Evolutionary conservation across 2,329 filamentous ascomycete species (phyloP), one percentile per base, ranked within the genome.

Genomic region (Pseudocercospora vitis): DNA sequence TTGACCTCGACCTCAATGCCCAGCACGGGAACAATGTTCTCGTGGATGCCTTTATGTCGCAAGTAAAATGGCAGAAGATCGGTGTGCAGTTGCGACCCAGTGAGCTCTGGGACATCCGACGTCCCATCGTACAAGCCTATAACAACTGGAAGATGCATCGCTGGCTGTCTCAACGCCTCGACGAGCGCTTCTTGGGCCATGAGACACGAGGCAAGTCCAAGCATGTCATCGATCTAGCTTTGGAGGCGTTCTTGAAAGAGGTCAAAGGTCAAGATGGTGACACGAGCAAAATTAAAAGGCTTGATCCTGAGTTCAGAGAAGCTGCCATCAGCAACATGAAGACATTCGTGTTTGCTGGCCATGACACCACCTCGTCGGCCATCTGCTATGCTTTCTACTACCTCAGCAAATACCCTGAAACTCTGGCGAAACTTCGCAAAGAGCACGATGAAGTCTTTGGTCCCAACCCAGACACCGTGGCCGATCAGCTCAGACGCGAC

Each of bases 401-500:
- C 26, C 70, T 76, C 3, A 67, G 68, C 29, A 63, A 67, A 24
- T 52, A 71, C 42, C 70, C 70, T 1, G 53, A 64, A 5, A 63
- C 64, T 14, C 63, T 73, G 23, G 59, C 58, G 2, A 67, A 67
- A 2, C 68, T 79, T 24, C 66, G 72, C 19, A 65, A 71, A 18
- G 81, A 85, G 63, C 78, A 81, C 58, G 76, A 80, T 58, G 66
- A 68, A 2, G 70, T 83, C n/a, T 76, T 82, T 35, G 76, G 78
- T 8, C 52, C 71, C 0, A 71, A 76, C 35, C 62, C 70, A 7
- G 61, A 69, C 4, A 46, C 37, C 6, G 59, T 62, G 2, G 73
- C 71, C 24, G 60, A 65, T 2, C 64, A 71, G 23, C 69, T 83
- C 16, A 65, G 69, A 28, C 57, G 70, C 2, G 68, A 78, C 21